phyloP scores from a whole-genome alignment of 2,329 filamentous ascomycete species.

The Colletotrichum costaricense region DNA sequence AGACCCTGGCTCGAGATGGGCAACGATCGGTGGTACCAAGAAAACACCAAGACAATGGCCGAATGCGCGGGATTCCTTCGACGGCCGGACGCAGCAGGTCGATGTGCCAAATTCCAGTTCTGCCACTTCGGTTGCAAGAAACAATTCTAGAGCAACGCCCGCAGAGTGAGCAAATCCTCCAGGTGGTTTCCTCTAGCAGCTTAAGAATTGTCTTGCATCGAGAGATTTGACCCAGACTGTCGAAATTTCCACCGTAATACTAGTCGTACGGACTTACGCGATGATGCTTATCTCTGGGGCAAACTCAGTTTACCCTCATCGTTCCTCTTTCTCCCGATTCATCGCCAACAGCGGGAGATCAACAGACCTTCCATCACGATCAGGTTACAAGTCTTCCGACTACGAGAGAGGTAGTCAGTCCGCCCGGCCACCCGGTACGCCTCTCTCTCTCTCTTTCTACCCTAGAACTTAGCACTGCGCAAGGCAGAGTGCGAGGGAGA shows the following conservation, averaged over 20 bases:
- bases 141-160: background rate
- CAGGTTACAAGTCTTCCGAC: background rate
- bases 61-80: slow-evolving; percentile 13
- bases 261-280: background rate
- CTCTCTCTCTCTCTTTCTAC: background rate
- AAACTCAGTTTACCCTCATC: background rate
- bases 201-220: background rate
- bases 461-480: background rate
- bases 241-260: background rate
- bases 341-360: background rate
- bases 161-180: background rate
- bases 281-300: slow-evolving; percentile 25
- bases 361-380: background rate
- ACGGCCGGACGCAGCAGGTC: background rate
- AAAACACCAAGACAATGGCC: slow-evolving; percentile 34
- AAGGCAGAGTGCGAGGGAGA: background rate
- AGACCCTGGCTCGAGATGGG: slow-evolving; percentile 6
- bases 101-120: background rate
- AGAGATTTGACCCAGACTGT: background rate
- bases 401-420: background rate
- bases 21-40: slow-evolving; percentile 29
- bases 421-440: slow-evolving; percentile 9
- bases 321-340: background rate
- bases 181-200: background rate
- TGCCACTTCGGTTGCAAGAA: background rate